These are phyloP conservation scores for Sporodiniella umbellata DNA, from an alignment of 371 early-diverging fungal species.

Conservation along the genomic window DNA sequence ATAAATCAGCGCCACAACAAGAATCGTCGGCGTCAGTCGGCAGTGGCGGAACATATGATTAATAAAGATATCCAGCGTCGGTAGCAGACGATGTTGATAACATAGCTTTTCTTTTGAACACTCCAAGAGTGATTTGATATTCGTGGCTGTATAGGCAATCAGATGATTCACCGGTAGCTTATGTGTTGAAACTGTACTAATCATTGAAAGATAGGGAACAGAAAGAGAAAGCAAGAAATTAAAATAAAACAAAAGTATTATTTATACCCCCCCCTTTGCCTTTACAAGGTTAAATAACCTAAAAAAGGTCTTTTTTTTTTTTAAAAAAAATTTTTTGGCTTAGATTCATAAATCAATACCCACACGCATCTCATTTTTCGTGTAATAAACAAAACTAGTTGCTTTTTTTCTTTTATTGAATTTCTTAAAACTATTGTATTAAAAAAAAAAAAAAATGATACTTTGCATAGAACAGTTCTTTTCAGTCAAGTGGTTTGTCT, in stretches of 20 bases:
- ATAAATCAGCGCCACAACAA: slow-evolving; percentile 69
- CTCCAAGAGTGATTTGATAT: slow-evolving; percentile 24
- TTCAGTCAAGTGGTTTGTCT: too few species aligned
- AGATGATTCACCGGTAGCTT: slow-evolving; percentile 21
- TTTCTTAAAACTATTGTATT: too few species aligned
- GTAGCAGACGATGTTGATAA: slow-evolving; percentile 32
- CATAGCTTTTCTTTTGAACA: slow-evolving; percentile 27
- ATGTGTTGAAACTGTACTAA: slow-evolving; percentile 9
- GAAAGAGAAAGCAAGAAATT: background rate
- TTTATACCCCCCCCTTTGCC: background rate
- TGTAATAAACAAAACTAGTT: too few species aligned
- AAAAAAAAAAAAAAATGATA: too few species aligned
- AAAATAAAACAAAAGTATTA: background rate
- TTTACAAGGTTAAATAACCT: background rate
- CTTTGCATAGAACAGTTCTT: too few species aligned
- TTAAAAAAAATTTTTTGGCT: background rate
- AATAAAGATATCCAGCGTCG: slow-evolving; percentile 29
- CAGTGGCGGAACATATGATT: slow-evolving; percentile 32
- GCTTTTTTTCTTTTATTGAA: too few species aligned
- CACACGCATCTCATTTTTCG: too few species aligned
- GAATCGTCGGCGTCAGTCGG: slow-evolving; percentile 35
- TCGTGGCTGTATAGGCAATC: slow-evolving; percentile 22
- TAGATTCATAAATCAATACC: too few species aligned
- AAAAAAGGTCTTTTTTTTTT: slow-evolving; percentile 1
- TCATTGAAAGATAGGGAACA: slow-evolving; percentile 2